These are phyloP conservation scores for Penicillium sp. DNA, from an alignment of 2,329 filamentous ascomycete genomes.

Conservation along the genomic window DNA sequence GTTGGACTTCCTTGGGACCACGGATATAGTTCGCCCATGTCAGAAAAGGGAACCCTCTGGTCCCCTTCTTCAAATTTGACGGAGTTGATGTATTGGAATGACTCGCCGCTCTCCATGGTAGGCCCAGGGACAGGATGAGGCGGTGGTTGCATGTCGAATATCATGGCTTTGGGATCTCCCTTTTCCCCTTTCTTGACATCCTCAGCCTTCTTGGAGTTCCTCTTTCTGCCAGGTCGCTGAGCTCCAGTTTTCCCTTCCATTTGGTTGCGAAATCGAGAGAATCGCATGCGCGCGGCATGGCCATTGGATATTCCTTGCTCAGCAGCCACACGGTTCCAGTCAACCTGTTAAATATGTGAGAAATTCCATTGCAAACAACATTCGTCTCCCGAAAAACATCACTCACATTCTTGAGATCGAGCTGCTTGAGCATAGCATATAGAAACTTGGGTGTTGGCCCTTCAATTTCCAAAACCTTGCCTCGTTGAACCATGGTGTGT, in stretches of 20 bases:
- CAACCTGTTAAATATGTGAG: slow-evolving; percentile 41
- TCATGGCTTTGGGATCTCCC: not conserved
- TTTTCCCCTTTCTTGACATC: not conserved
- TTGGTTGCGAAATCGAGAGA: slow-evolving; percentile 54
- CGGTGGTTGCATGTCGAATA: not conserved
- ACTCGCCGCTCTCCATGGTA: not conserved
- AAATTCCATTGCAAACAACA: not conserved
- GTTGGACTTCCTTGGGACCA: not conserved
- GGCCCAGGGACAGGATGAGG: not conserved
- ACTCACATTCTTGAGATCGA: slow-evolving; percentile 53
- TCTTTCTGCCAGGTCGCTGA: slow-evolving; percentile 14
- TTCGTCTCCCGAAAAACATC: not conserved
- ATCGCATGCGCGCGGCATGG: slow-evolving; percentile 59
- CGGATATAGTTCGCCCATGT: not conserved
- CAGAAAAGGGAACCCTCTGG: not conserved
- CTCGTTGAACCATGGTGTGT: slow-evolving; percentile 37
- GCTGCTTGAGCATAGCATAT: slow-evolving; percentile 58
- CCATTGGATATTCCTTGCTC: slow-evolving; percentile 56
- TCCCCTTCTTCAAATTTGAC: not conserved
- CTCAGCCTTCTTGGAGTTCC: not conserved
- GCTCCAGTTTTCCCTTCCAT: slow-evolving; percentile 47
- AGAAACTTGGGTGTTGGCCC: slow-evolving; percentile 53
- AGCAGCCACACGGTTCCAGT: slow-evolving; percentile 54
- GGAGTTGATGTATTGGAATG: not conserved
- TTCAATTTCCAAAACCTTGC: slow-evolving; percentile 50